Percentiles rank a stretch among this genome's conserved stretches.
Conservation (phyloP, 805 yeast species). For the Kluyveromyces starmeri region DNA sequence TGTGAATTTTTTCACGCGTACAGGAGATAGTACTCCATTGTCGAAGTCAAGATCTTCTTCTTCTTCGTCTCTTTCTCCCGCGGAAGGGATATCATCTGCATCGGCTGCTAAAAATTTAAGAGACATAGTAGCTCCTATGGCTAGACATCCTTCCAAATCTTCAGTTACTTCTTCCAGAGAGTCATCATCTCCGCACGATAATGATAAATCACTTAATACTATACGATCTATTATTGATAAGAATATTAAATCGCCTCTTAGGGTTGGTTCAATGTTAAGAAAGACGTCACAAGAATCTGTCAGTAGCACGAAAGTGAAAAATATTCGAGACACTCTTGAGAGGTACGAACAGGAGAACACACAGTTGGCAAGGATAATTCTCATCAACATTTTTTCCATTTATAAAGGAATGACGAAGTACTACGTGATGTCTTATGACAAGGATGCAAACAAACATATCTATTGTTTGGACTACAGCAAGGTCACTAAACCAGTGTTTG, state of each 20-base stretch:
- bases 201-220: not conserved
- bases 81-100: conserved; percentile 3
- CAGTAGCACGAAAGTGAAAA: conserved; percentile 7
- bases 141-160: conserved; percentile 7
- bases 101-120: conserved; percentile 2
- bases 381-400: conserved; percentile 25
- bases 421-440: conserved; percentile 19
- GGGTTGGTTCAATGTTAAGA: conserved; percentile 5
- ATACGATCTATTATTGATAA: conserved; percentile 2
- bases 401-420: conserved; percentile 22
- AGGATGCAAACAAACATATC: conserved; percentile 12
- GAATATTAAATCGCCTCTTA: conserved; percentile 3
- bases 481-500: conserved; percentile 32
- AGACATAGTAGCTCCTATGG: conserved; percentile 8
- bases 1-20: conserved; percentile 2
- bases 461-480: conserved; percentile 19
- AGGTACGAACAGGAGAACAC: conserved; percentile 12
- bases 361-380: conserved; percentile 20
- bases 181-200: not conserved
- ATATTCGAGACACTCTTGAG: conserved; percentile 9
- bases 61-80: conserved; percentile 7
- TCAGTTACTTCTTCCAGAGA: not conserved
- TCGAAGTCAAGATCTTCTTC: conserved; percentile 4
- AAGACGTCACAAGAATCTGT: conserved; percentile 7
- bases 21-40: conserved; percentile 2